Base-by-base conservation (phyloP, 495 filamentous ascomycete species). In the Aspergillus kassunensis region DNA sequence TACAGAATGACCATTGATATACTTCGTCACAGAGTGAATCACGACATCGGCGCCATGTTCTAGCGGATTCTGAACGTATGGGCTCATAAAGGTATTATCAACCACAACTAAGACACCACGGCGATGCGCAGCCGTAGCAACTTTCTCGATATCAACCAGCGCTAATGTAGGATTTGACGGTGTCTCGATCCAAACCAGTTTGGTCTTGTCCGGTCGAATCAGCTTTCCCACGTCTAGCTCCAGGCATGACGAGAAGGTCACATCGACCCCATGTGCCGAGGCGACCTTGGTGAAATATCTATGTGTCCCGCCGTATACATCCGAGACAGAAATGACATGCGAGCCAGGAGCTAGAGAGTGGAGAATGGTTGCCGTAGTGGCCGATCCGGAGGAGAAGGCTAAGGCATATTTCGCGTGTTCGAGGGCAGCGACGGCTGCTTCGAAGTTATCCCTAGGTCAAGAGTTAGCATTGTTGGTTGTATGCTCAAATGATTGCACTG, bases 1-100 rank as follows among this genome's bases (percentile, higher is more conserved):
- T 67, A 81, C 80, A 10, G 82, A 86, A 72, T 99, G 93, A 6
- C 93, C 93, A 65, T 99, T 99, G 69, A 99, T 97, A 72, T 97
- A 99, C 70, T 99, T 99, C 7, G 93, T 99, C n/a, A 99, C 93
- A 33, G 87, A 91, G 76, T 99, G 93, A n/a, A 97, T 85, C 36
- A 97, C 93, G 40, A 99, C 91, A 64, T 99, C 95, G 30, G 93
- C 93, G 59, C 93, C 93, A 70, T 95, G 90, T 59, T 91, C 83
- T 21, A 99, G 79, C 2, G 93, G 93, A 67, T 97, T 97, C 70
- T 99, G 93, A 20, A 97, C 78, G 65, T 97, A 99, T 21, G 93
- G 93, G 54, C 83, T 89, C 60, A 99, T 73, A 76, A 99, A 99
- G 2, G 93, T 99, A 76, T 99, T 99, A 72, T 99, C 93, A 2